A percentile compares a stretch with the other conserved stretches of the same genome.
These are phyloP conservation scores for Haplosporangium sp. DNA, from an alignment of 371 early-diverging fungal species.

Conservation along the genomic window DNA sequence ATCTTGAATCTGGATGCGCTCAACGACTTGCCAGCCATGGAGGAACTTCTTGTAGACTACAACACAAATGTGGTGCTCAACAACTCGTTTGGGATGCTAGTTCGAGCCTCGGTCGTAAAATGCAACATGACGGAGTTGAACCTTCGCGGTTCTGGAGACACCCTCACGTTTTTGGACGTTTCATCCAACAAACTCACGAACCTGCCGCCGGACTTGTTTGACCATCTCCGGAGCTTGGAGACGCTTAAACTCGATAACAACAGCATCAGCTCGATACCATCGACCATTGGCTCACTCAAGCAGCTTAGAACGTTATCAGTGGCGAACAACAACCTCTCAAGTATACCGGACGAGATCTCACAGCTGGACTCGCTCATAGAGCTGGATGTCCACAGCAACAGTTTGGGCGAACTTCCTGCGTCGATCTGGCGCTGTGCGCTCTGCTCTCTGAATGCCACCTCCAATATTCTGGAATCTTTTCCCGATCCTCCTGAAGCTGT, in stretches of 20 bases:
- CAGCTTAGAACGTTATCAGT: slow-evolving; percentile 70
- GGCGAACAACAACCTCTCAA: slow-evolving; percentile 74
- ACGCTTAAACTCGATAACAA: slow-evolving; percentile 78
- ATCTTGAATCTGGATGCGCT: slow-evolving; percentile 73
- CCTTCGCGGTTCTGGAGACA: slow-evolving; percentile 34
- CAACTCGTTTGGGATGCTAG: slow-evolving; percentile 56
- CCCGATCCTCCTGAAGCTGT: slow-evolving; percentile 62
- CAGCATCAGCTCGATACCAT: slow-evolving; percentile 75
- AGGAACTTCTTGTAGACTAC: slow-evolving; percentile 73
- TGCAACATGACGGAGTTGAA: slow-evolving; percentile 69
- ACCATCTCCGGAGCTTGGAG: slow-evolving; percentile 65
- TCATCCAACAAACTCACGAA: slow-evolving; percentile 80
- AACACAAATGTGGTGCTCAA: slow-evolving; percentile 70
- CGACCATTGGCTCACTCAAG: slow-evolving; percentile 66
- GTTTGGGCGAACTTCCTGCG: slow-evolving; percentile 77
- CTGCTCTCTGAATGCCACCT: slow-evolving; percentile 74
- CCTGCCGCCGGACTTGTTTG: slow-evolving; percentile 73
- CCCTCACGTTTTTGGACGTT: slow-evolving; percentile 69
- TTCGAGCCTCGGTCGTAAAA: slow-evolving; percentile 60
- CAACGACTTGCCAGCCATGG: slow-evolving; percentile 66
- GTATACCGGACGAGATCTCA: slow-evolving; percentile 72
- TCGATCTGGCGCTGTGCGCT: slow-evolving; percentile 89
- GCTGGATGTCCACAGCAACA: slow-evolving; percentile 78
- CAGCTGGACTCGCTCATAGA: slow-evolving; percentile 61
- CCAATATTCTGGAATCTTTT: slow-evolving; percentile 80